Base-by-base conservation (phyloP, 768 basidiomycete species). In the Tulasnella sp. region DNA sequence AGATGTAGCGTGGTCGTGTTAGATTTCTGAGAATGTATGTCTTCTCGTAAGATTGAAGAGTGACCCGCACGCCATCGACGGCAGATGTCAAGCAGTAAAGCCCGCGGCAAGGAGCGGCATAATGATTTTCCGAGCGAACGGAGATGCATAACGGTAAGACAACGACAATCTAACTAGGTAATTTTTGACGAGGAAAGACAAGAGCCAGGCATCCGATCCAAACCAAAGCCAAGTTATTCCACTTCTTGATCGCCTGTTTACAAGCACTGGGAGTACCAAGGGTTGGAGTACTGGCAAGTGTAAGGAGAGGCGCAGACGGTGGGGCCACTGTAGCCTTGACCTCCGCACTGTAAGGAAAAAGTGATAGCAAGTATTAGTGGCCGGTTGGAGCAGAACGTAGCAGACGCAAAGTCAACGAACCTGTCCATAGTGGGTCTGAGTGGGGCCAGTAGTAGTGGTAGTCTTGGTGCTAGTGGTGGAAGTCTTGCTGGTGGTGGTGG, bases 261-360 rank as follows among this genome's bases (percentile, higher is more conserved):
- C 48, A 77, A 58, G 58, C 76, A 77, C 71, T 78, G 78, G 36
- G 62, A 71, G 52, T 74, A 74, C 36, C 75, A 79, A 8, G 42
- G n/a, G 48, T 74, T 79, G 74, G 74, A 79, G 72, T n/a, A 39
- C 58, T 76, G 18, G 79, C 79, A 80, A 62, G 79, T 80, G 62
- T 58, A 75, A 27, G 72, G 72, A n/a, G 79, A 56, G 21, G 76
- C 79, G 71, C 79, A 80, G 6, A 71, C 75, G 24, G 79, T 80
- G 46, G 75, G 75, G 19, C 79, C 79, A n/a, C 48, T 77, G 78
- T 75, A 80, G 21, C 52, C 77, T 16, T 39, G 31, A 27, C 76
- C 58, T 14, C 58, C 58, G 58, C 58, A 62, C 58, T 62, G 31
- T 62, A 27, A 62, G n/a, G n/a, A 62, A 14, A 16, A 48, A 16